These are phyloP conservation scores for Boletus tylopilopsis DNA, from an alignment of 768 basidiomycete species.

Conservation along the genomic window DNA sequence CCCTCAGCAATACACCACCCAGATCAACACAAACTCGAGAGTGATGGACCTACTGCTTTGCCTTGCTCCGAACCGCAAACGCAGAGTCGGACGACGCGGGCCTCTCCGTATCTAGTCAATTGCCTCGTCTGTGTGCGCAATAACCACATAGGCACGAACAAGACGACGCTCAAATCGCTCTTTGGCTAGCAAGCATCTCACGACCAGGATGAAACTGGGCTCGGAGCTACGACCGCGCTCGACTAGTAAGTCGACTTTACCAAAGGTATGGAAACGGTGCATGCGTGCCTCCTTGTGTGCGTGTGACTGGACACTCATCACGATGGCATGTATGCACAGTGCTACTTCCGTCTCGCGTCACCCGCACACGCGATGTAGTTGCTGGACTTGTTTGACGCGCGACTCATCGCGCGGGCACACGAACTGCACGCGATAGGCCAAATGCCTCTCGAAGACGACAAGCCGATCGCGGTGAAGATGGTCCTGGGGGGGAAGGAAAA, in stretches of 20 bases:
- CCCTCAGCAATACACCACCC: slow-evolving; percentile 27
- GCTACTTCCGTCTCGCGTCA: slow-evolving; percentile 64
- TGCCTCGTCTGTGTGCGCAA: slow-evolving; percentile 72
- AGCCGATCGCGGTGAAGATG: slow-evolving; percentile 46
- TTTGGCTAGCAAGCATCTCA: slow-evolving; percentile 46
- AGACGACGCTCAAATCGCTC: slow-evolving; percentile 66
- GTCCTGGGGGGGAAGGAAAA: slow-evolving; percentile 62
- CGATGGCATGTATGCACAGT: slow-evolving; percentile 43
- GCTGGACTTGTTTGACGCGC: slow-evolving; percentile 39
- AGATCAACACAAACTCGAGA: neutral
- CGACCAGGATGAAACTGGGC: neutral
- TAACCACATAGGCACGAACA: slow-evolving; percentile 73
- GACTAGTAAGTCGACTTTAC: slow-evolving; percentile 82
- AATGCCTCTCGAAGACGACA: slow-evolving; percentile 10
- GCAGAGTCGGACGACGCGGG: slow-evolving; percentile 6
- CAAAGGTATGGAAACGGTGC: slow-evolving; percentile 72
- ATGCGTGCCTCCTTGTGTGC: slow-evolving; percentile 10
- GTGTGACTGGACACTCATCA: neutral
- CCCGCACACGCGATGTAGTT: slow-evolving; percentile 45
- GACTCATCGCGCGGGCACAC: slow-evolving; percentile 38
- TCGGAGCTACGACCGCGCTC: slow-evolving; percentile 32
- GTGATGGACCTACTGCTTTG: neutral
- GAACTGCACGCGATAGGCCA: slow-evolving; percentile 56
- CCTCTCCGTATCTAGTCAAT: slow-evolving; percentile 51
- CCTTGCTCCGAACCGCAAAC: neutral